Evolutionary conservation across 257 asterid species (phyloP).

Genomic region (Capsicum rhomboideum): DNA sequence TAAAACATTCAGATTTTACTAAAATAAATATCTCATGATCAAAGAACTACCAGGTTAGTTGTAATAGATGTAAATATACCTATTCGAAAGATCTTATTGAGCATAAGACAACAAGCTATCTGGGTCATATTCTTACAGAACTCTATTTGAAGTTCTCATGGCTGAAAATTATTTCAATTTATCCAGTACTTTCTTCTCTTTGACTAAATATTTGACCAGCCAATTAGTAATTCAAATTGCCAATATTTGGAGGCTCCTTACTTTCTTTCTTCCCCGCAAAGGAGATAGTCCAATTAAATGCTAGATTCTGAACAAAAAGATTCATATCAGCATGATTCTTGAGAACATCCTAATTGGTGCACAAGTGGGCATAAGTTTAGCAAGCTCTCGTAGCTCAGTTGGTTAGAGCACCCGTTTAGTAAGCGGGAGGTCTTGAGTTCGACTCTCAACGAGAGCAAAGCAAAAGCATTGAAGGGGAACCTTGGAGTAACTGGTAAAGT

Average conservation of each 20-base stretch:
- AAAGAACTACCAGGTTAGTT: neutral
- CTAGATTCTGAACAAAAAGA: too few species aligned
- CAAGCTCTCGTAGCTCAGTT: constrained; percentile 83
- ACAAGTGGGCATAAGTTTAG: too few species aligned
- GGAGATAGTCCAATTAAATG: too few species aligned
- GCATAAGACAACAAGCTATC: neutral
- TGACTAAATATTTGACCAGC: neutral
- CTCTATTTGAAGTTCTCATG: neutral
- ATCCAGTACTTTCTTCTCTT: neutral
- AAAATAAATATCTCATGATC: neutral
- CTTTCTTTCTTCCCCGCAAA: too few species aligned
- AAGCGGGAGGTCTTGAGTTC: constrained; percentile 98
- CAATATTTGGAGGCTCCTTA: too few species aligned
- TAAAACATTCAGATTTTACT: neutral
- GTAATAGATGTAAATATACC: neutral
- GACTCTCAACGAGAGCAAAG: constrained; percentile 66
- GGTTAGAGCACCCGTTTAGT: constrained; percentile 98
- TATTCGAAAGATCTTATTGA: neutral
- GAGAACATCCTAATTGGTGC: too few species aligned
- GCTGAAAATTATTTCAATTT: neutral
- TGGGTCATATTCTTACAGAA: neutral
- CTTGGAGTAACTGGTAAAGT: too few species aligned
- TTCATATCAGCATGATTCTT: too few species aligned
- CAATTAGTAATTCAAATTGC: too few species aligned
- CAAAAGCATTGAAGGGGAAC: too few species aligned